Conservation (phyloP, 2,329 filamentous ascomycete species). For the Bisporella sp. region DNA sequence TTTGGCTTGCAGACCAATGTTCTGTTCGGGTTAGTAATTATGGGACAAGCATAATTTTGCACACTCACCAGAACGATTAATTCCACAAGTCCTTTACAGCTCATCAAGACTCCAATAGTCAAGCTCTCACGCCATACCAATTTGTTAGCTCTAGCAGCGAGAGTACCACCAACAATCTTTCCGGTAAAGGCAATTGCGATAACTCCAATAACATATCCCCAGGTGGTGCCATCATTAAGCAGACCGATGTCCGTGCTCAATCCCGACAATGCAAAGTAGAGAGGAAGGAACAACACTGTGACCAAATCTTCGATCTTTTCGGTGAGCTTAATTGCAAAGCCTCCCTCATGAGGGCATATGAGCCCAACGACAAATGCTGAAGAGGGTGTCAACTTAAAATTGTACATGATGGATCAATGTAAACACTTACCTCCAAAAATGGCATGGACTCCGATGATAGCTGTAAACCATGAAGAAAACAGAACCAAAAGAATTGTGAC, state of each 20-base stretch:
- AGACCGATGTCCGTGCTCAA: constrained; percentile 83
- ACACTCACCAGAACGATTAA: constrained; percentile 80
- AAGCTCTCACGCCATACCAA: constrained; percentile 87
- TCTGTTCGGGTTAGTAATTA: constrained; percentile 34
- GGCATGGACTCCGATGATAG: constrained; percentile 85
- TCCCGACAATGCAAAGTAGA: constrained; percentile 91
- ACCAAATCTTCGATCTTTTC: constrained; percentile 95
- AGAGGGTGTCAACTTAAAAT: not conserved
- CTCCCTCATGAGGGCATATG: constrained; percentile 83
- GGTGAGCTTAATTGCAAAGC: constrained; percentile 84
- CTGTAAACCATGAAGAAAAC: constrained; percentile 77
- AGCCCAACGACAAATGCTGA: constrained; percentile 79
- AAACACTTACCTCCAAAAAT: constrained; percentile 62
- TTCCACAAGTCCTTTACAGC: constrained; percentile 91
- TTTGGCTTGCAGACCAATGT: constrained; percentile 75
- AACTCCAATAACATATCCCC: constrained; percentile 84
- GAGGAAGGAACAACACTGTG: constrained; percentile 72
- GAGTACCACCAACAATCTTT: constrained; percentile 75
- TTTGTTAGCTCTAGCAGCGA: constrained; percentile 69
- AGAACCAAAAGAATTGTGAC: constrained; percentile 76
- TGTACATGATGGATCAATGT: not conserved
- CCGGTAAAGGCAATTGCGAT: constrained; percentile 74
- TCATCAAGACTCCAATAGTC: constrained; percentile 86
- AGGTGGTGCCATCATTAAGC: constrained; percentile 72
- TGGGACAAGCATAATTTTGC: not conserved